Conservation (phyloP, 1,139 yeast species). For the Magnusiomyces magnusii region DNA sequence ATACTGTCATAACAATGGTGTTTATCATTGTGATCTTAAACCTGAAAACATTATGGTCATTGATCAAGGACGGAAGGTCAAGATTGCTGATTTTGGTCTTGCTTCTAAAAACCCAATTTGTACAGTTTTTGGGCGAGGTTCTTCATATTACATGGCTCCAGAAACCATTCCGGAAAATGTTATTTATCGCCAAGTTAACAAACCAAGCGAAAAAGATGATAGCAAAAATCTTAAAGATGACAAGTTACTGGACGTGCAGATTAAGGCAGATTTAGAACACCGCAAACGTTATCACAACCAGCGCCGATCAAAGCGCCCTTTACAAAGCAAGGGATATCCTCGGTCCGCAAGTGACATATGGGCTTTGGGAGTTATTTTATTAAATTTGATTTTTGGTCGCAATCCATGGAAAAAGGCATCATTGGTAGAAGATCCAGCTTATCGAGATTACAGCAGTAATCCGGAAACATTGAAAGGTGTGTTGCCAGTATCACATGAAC, state of each 20-base stretch:
- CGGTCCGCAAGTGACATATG: conserved; percentile 49
- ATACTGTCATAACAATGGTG: conserved; percentile 57
- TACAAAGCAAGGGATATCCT: conserved; percentile 16
- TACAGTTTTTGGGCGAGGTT: conserved; percentile 74
- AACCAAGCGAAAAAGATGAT: background rate
- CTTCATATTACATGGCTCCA: conserved; percentile 90
- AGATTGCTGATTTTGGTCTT: conserved; percentile 79
- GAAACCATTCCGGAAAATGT: conserved; percentile 47
- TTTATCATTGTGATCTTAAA: conserved; percentile 85
- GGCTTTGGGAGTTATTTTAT: conserved; percentile 77
- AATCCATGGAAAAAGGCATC: conserved; percentile 91
- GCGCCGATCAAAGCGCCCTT: conserved; percentile 9
- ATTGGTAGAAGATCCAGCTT: conserved; percentile 49
- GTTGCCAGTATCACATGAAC: conserved; percentile 57
- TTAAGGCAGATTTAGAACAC: background rate
- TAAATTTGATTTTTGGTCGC: conserved; percentile 73
- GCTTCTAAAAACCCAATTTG: conserved; percentile 55
- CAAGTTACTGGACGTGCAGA: background rate
- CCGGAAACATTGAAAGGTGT: conserved; percentile 47
- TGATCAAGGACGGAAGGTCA: conserved; percentile 50
- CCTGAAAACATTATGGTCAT: conserved; percentile 81
- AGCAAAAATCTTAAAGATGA: background rate
- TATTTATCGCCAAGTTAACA: conserved; percentile 23
- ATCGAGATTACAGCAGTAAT: conserved; percentile 43
- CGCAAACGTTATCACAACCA: background rate